Conservation (phyloP, 805 yeast species). For the Starmerella sirachaensis region DNA sequence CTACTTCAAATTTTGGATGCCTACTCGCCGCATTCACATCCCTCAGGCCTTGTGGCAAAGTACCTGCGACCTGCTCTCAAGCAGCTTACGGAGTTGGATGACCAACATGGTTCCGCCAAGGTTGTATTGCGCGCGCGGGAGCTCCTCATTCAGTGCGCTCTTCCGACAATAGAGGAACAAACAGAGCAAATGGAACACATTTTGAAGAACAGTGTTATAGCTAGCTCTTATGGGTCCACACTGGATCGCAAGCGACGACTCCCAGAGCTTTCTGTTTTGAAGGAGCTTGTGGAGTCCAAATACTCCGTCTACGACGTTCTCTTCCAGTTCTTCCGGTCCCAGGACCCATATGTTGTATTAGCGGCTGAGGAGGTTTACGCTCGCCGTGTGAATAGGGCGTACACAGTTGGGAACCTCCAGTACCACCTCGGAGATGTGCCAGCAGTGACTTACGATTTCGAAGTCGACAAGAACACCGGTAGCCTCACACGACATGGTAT, state of each 20-base stretch:
- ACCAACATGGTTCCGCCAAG: constrained; percentile 72
- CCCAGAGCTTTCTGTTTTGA: constrained; percentile 69
- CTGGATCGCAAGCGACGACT: constrained; percentile 40
- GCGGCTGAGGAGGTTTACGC: constrained; percentile 97
- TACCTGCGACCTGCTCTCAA: constrained; percentile 61
- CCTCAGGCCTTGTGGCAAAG: constrained; percentile 55
- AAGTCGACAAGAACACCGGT: constrained; percentile 19
- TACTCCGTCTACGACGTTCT: constrained; percentile 94
- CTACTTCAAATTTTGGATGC: constrained; percentile 72
- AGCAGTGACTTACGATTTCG: constrained; percentile 67
- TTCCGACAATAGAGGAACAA: constrained; percentile 92
- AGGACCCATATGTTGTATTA: constrained; percentile 77
- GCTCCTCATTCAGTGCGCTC: constrained; percentile 87
- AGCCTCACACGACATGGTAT: constrained; percentile 40
- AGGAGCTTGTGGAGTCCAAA: constrained; percentile 90
- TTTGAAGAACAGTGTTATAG: constrained; percentile 79
- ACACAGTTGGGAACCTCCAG: constrained; percentile 65
- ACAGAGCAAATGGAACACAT: constrained; percentile 96
- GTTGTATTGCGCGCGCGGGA: constrained; percentile 94
- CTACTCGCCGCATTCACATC: constrained; percentile 68
- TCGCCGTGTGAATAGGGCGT: constrained; percentile 94
- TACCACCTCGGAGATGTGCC: constrained; percentile 40
- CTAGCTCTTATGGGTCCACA: constrained; percentile 60
- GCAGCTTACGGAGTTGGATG: constrained; percentile 73
- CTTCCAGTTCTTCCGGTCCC: constrained; percentile 73